phyloP scores from a whole-genome alignment of 2,329 filamentous ascomycete species.

The Aspergillus fructus region DNA sequence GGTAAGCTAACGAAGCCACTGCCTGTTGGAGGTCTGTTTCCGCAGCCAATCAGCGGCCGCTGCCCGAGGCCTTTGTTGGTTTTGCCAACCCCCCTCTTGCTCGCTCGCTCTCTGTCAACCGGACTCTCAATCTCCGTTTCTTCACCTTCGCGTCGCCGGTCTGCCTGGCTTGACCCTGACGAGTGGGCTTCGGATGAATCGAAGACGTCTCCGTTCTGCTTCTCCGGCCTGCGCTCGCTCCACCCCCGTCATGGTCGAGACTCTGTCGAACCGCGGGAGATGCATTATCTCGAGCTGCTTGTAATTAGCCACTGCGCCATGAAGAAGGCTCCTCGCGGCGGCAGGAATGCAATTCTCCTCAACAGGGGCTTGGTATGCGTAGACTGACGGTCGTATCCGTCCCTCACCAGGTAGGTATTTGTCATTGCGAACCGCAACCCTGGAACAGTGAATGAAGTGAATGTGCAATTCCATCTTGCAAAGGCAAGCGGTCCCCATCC shows the following conservation, averaged over 20 bases:
- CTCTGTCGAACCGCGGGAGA: neutral
- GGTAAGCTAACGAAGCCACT: conserved; percentile 23
- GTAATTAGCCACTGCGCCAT: too few species aligned
- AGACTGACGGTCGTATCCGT: too few species aligned
- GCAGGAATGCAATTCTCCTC: neutral
- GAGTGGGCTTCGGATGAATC: too few species aligned
- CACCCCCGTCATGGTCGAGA: neutral
- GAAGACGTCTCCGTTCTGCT: too few species aligned
- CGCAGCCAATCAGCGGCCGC: conserved; percentile 20
- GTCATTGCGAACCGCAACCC: neutral
- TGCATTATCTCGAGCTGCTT: neutral
- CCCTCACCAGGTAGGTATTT: neutral
- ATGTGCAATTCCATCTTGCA: too few species aligned
- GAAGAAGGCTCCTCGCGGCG: neutral
- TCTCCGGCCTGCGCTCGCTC: too few species aligned
- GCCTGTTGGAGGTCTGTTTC: conserved; percentile 18
- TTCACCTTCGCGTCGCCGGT: neutral
- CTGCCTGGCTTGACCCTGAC: too few species aligned
- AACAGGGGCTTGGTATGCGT: too few species aligned
- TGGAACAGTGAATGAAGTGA: neutral
- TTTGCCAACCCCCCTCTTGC: conserved; percentile 12
- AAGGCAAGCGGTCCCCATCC: neutral
- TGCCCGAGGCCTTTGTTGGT: conserved; percentile 16
- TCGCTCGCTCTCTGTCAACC: neutral
- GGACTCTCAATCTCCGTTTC: neutral